Evolutionary conservation across 768 basidiomycete species (phyloP).

Genomic region (Leccinum arenicola): DNA sequence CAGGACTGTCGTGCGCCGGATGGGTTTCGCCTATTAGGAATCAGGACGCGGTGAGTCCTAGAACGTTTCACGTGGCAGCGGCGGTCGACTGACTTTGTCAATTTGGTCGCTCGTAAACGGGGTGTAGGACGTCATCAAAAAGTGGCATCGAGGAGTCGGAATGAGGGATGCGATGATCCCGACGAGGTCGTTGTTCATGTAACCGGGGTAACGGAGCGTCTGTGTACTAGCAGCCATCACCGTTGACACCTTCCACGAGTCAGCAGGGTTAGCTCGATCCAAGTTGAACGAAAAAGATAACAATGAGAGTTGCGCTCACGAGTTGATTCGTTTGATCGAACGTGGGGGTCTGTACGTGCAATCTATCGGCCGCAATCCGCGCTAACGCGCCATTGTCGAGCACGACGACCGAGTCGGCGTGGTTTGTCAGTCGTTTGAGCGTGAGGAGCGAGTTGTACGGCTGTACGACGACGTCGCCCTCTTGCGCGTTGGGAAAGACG

Average conservation of each 20-base stretch:
- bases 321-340: constrained; percentile 94
- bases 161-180: constrained; percentile 96
- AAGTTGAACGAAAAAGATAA: neutral
- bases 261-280: neutral
- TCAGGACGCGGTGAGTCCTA: neutral
- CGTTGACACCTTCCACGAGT: constrained; percentile 71
- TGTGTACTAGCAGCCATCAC: constrained; percentile 98
- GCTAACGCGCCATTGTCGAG: constrained; percentile 94
- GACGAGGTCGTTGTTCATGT: constrained; percentile 99
- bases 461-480: constrained; percentile 96
- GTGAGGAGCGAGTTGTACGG: constrained; percentile 96
- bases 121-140: constrained; percentile 98
- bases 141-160: constrained; percentile 95
- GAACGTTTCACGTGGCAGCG: neutral
- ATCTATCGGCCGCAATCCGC: constrained; percentile 87
- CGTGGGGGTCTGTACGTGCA: constrained; percentile 83
- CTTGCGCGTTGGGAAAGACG: constrained; percentile 92
- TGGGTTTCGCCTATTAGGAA: constrained; percentile 81
- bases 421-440: constrained; percentile 89
- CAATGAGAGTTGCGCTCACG: constrained; percentile 38
- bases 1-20: constrained; percentile 92
- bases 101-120: constrained; percentile 97
- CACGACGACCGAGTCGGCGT: constrained; percentile 96
- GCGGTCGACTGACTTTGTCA: constrained; percentile 69
- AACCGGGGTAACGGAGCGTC: constrained; percentile 94